phyloP scores from a whole-genome alignment of 768 basidiomycete genomes.

The Hericium rajendrae region DNA sequence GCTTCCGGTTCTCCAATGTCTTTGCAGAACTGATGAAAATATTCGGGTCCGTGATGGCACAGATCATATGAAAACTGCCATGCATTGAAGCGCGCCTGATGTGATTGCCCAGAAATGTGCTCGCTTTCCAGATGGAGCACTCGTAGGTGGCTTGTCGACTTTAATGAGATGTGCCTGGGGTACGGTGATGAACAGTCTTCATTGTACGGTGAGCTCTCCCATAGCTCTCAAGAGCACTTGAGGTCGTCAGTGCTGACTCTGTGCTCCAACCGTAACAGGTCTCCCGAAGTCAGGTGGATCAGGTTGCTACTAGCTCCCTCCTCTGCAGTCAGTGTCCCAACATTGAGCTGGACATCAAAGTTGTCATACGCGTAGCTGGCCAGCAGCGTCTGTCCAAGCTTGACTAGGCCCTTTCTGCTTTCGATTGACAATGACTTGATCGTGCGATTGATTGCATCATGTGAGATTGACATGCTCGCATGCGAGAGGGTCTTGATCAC shows the following conservation, averaged over 20 bases:
- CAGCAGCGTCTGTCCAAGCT: neutral
- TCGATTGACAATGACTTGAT: neutral
- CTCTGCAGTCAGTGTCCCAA: neutral
- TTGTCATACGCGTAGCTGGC: neutral
- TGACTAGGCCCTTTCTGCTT: neutral
- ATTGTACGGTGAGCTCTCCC: neutral
- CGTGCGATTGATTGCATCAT: neutral
- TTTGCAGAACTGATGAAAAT: no score
- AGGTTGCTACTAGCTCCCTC: neutral
- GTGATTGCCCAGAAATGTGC: no score
- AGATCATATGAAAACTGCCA: no score
- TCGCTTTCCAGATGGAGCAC: no score
- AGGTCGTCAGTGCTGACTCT: neutral
- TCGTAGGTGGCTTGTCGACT: no score
- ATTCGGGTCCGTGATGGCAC: no score
- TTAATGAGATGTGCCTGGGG: no score
- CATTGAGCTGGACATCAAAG: neutral
- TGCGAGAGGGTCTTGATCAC: slow-evolving; percentile 20
- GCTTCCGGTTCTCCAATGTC: no score
- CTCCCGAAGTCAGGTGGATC: neutral
- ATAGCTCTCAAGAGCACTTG: neutral
- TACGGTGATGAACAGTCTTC: neutral
- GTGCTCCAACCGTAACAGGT: neutral
- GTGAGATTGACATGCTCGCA: slow-evolving; percentile 19
- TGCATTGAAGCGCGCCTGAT: no score